Conservation (phyloP, 148 eudicot genomes). For the Heliosperma pusillum region DNA sequence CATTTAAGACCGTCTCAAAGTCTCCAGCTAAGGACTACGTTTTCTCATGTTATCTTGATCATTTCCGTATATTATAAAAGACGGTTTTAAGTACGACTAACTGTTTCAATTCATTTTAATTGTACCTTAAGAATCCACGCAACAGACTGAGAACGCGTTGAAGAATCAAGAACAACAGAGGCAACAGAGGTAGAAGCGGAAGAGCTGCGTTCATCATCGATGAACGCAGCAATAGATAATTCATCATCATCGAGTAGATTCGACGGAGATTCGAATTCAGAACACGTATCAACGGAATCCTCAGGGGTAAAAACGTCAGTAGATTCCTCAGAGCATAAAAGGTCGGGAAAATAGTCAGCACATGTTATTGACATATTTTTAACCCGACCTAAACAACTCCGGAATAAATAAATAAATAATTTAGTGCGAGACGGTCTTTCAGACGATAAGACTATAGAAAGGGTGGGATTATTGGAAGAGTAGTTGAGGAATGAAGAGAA, state of each 20-base stretch:
- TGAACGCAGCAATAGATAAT: constrained; percentile 63
- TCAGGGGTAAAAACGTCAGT: constrained; percentile 30
- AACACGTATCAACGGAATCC: constrained; percentile 44
- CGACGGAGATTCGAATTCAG: constrained; percentile 37
- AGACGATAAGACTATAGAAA: too few relatives aligned
- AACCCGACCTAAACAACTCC: too few relatives aligned
- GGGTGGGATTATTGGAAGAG: neutral
- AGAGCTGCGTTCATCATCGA: constrained; percentile 52
- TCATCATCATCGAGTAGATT: constrained; percentile 29
- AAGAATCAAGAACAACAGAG: constrained; percentile 42
- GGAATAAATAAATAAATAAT: too few relatives aligned
- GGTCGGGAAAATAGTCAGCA: constrained; percentile 50
- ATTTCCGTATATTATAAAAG: too few relatives aligned
- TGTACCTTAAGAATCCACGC: constrained; percentile 93
- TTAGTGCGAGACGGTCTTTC: neutral
- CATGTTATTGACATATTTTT: constrained; percentile 49
- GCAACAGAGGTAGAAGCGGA: constrained; percentile 20
- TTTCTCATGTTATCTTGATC: too few relatives aligned
- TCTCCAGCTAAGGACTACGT: too few relatives aligned
- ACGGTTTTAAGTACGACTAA: too few relatives aligned
- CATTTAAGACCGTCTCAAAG: too few relatives aligned
- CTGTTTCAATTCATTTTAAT: neutral
- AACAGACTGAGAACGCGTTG: constrained; percentile 57
- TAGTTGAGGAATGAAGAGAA: neutral
- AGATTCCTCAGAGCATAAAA: constrained; percentile 75